A percentile compares a stretch with the other conserved stretches of the same genome.
Evolutionary conservation across 2,329 filamentous ascomycete genomes (phyloP).

Genomic region (Fusarium ambrosium): DNA sequence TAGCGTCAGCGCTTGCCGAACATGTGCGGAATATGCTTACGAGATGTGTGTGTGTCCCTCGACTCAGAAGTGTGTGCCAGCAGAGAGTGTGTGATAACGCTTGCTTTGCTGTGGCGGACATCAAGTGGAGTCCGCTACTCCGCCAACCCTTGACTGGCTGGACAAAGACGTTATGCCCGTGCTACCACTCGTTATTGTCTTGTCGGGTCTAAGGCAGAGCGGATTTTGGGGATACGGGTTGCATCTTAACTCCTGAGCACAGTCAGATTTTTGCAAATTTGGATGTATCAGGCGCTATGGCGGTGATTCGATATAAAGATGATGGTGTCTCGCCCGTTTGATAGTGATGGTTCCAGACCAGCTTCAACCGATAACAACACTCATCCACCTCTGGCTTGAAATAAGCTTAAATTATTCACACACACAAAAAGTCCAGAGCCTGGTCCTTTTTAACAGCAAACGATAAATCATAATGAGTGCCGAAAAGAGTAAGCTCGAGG

Average conservation of each 20-base stretch:
- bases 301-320: constrained; percentile 39
- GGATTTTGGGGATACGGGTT: constrained; percentile 38
- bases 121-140: constrained; percentile 42
- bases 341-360: constrained; percentile 18
- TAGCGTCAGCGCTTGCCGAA: constrained; percentile 39
- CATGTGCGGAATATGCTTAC: constrained; percentile 43
- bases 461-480: constrained; percentile 26
- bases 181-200: constrained; percentile 13
- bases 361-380: constrained; percentile 19
- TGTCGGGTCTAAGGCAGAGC: constrained; percentile 18
- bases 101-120: constrained; percentile 37
- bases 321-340: constrained; percentile 16
- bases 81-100: constrained; percentile 7
- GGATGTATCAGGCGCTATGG: neutral
- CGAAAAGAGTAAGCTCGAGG: constrained; percentile 35
- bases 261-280: constrained; percentile 17
- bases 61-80: neutral
- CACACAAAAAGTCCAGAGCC: neutral
- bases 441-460: neutral
- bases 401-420: constrained; percentile 30
- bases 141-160: constrained; percentile 24
- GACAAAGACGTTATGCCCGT: constrained; percentile 41
- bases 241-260: constrained; percentile 37
- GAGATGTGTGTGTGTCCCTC: constrained; percentile 21
- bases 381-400: constrained; percentile 1